Base-by-base conservation (phyloP, 768 basidiomycete genomes). In the Amanita polypyramis region DNA sequence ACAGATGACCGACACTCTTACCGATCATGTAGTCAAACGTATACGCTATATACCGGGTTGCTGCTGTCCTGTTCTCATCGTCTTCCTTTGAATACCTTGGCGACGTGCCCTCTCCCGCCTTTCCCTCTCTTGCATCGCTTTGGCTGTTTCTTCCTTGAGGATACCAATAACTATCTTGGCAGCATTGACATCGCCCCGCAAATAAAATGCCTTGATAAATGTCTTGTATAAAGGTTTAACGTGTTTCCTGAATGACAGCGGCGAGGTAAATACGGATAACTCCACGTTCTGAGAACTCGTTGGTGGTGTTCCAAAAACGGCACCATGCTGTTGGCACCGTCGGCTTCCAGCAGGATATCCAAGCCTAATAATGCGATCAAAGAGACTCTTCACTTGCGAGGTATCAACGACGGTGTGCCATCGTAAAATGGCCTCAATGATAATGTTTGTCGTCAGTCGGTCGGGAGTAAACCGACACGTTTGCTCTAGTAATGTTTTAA, bases 211-310 rank as follows among this genome's bases (percentile, higher is more conserved):
- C 55, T 73, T 78, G 56, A 84, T 75, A 62, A 89, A 80, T 76
- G 79, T 79, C 66, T 72, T 81, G 61, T 81, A 82, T 61, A 89
- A 56, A 35, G 86, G 86, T 49, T 69, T 65, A n/a, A 78, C 69
- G 58, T 87, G 82, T 48, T 64, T 69, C 49, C 69, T 65, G 46
- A 79, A 82, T 2, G 73, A 76, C 47, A 82, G 66, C 17, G 64
- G 62, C 34, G 66, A 47, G n/a, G 65, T 50, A 15, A 75, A 58
- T 33, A 61, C 60, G 8, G 72, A 65, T n/a, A 74, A 36, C n/a
- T 57, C 45, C 14, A 71, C 41, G 17, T 46, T 48, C 11, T 49
- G 23, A n/a, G 43, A 17, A 10, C 34, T 21, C 23, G 53, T 53
- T 7, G 54, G 58, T 9, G 55, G 62, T 14, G 73, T 73, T 4